Evolutionary conservation across 495 filamentous ascomycete genomes (phyloP).

Genomic region (Aspergillus carlsbadensis): DNA sequence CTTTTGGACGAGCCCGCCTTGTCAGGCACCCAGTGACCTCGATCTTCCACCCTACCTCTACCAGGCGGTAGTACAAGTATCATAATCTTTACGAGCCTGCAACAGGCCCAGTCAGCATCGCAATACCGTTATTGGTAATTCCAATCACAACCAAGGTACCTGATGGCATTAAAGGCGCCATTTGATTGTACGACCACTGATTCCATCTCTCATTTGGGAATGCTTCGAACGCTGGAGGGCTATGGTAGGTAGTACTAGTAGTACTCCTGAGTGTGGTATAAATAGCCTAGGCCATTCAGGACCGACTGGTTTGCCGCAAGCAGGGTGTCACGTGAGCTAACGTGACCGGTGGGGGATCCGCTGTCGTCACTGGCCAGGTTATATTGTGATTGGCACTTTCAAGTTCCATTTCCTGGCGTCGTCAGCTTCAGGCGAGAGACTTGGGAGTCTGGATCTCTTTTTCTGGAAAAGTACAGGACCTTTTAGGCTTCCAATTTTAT

Average conservation of each 20-base stretch:
- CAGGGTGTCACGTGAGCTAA: not conserved
- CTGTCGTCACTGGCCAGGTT: not conserved
- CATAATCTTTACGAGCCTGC: not conserved
- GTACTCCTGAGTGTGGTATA: too few species aligned
- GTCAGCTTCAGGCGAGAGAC: not conserved
- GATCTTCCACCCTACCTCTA: not conserved
- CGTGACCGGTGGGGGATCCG: not conserved
- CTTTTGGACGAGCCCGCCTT: too few species aligned
- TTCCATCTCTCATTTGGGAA: too few species aligned
- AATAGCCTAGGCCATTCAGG: not conserved
- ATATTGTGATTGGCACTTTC: slow-evolving; percentile 6
- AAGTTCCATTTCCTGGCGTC: not conserved
- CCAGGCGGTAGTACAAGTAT: not conserved
- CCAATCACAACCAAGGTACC: slow-evolving; percentile 3
- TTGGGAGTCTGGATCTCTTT: not conserved
- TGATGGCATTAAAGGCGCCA: not conserved
- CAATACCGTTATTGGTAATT: slow-evolving; percentile 4
- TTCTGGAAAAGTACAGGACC: not conserved
- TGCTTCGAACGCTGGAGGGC: too few species aligned
- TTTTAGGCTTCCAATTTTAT: not conserved
- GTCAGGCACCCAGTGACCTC: too few species aligned
- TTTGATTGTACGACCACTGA: not conserved
- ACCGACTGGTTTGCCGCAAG: not conserved
- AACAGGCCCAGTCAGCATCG: not conserved
- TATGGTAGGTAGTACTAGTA: too few species aligned